Base-by-base conservation (phyloP, 257 asterid genomes). In the Eustoma russellianum region DNA sequence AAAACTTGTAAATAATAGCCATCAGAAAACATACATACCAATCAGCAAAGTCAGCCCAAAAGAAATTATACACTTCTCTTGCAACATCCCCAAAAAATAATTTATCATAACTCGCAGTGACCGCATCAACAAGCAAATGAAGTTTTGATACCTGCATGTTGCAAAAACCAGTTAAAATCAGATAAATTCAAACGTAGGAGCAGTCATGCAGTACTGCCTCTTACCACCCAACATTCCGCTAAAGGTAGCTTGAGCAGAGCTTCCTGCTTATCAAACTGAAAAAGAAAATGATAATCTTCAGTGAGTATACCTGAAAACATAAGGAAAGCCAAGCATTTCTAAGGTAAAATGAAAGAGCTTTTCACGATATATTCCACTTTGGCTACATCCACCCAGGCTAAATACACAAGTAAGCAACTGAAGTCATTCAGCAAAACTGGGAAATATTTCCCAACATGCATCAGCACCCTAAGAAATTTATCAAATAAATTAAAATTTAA, bases 161-260 rank as follows among this genome's bases (percentile, higher is more conserved):
- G 56, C 35, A 66, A 53, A 54, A 65, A 35, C 56, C 47, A 61
- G 35, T 63, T 48, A 63, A 62, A 57, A 38, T 51, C 58, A 46
- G 62, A 30, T 16, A 40, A 46, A 67, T 48, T 13, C 33, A 54
- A 33, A 30, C 50, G 41, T 6, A 16, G 55, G 46, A 24, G 64
- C 48, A 17, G 49, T 53, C 55, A 50, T 60, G 52, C 11, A 50
- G 48, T 48, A 55, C 28, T 45, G 50, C 56, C 58, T 65, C 92
- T 80, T 80, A 91, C 96, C 95, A 71, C 98, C 98, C 98, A 91
- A 71, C 98, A 84, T 76, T 91, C 98, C 48, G 94, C 80, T 74
- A 91, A 72, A 70, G 98, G 94, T 47, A 91, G 89, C 64, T 74
- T 53, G 34, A 52, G 62, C 66, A 91, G 64, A 11, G 76, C 72